phyloP scores from a whole-genome alignment of 768 basidiomycete genomes.

The Trametes elegans region DNA sequence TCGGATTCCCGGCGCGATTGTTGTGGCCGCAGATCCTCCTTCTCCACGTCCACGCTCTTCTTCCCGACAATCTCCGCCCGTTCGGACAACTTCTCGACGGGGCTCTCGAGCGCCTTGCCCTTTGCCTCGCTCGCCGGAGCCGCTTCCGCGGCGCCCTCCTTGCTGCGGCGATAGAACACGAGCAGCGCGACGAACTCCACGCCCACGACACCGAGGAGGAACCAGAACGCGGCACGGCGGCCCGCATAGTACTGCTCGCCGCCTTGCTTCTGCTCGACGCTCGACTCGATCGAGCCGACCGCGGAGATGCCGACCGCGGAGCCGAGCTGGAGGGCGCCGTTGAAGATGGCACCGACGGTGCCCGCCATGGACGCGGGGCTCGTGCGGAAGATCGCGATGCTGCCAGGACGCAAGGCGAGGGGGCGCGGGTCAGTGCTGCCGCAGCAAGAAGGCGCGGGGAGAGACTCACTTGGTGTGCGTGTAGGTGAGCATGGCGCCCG shows the following conservation, averaged over 20 bases:
- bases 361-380: slow-evolving; percentile 50
- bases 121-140: background rate
- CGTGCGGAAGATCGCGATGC: slow-evolving; percentile 50
- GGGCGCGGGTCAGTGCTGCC: too few species aligned
- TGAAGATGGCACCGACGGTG: slow-evolving; percentile 55
- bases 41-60: background rate
- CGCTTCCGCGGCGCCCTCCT: slow-evolving; percentile 15
- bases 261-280: slow-evolving; percentile 36
- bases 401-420: slow-evolving; percentile 25
- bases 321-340: slow-evolving; percentile 51
- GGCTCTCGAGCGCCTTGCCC: background rate
- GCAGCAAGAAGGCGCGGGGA: background rate
- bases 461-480: slow-evolving; percentile 46
- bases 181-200: slow-evolving; percentile 33
- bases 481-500: slow-evolving; percentile 45
- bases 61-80: background rate
- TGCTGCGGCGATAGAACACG: slow-evolving; percentile 34
- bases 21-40: background rate
- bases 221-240: slow-evolving; percentile 41
- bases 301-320: slow-evolving; percentile 50
- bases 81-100: slow-evolving; percentile 1
- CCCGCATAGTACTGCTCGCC: slow-evolving; percentile 36
- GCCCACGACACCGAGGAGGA: slow-evolving; percentile 31
- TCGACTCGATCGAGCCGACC: slow-evolving; percentile 47
- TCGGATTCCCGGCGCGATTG: background rate